Evolutionary conservation across 306 rosid genomes (phyloP).

Genomic region (Rosa multiflora): DNA sequence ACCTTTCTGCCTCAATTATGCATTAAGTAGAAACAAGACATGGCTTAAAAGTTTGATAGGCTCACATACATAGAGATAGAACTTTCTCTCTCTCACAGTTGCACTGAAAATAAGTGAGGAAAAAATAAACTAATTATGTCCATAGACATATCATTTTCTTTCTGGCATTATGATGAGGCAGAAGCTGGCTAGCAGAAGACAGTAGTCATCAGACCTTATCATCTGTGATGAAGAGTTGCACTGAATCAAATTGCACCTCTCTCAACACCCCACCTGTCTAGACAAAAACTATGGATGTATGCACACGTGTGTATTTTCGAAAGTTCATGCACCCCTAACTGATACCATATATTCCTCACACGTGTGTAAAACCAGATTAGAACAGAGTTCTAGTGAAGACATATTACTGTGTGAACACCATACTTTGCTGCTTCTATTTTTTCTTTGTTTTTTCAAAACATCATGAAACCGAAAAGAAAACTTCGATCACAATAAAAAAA

Average conservation of each 20-base stretch:
- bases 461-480: background rate
- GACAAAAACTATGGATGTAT: slow-evolving; percentile 22
- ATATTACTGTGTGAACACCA: slow-evolving; percentile 12
- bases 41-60: slow-evolving; percentile 19
- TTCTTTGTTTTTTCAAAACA: background rate
- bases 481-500: background rate
- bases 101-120: slow-evolving; percentile 14
- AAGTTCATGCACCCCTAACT: slow-evolving; percentile 47
- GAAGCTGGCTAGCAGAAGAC: slow-evolving; percentile 2
- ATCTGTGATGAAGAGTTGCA: slow-evolving; percentile 24
- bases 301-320: slow-evolving; percentile 51
- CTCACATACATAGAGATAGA: slow-evolving; percentile 23
- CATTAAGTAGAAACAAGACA: slow-evolving; percentile 30
- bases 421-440: background rate
- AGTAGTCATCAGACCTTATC: slow-evolving; percentile 23
- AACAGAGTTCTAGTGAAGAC: slow-evolving; percentile 1
- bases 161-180: slow-evolving; percentile 23
- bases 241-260: slow-evolving; percentile 37
- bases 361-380: slow-evolving; percentile 32
- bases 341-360: slow-evolving; percentile 45
- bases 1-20: slow-evolving; percentile 26
- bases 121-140: slow-evolving; percentile 12
- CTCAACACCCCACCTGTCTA: slow-evolving; percentile 56
- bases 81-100: slow-evolving; percentile 5
- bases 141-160: slow-evolving; percentile 28